Percentiles rank a stretch among this genome's conserved stretches.
phyloP scores from a whole-genome alignment of 106 monocot species.

The Dioscorea dumetorum region DNA sequence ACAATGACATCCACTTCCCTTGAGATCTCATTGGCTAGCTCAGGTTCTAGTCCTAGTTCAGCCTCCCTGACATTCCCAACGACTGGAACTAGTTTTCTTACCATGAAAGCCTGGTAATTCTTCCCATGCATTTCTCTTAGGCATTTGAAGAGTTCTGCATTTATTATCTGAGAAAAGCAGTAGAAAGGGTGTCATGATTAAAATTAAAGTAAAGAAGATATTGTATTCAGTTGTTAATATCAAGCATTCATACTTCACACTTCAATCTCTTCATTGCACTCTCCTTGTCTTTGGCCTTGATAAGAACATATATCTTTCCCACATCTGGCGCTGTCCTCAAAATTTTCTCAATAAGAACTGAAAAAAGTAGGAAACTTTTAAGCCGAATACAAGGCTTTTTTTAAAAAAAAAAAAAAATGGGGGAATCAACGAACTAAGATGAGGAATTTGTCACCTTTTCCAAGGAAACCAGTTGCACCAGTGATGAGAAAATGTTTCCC shows the following conservation, averaged over 20 bases:
- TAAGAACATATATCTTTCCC: conserved; percentile 71
- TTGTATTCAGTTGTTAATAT: background rate
- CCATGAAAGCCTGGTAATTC: conserved; percentile 50
- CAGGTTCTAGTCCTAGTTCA: conserved; percentile 53
- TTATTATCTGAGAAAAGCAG: conserved; percentile 37
- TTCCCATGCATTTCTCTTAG: conserved; percentile 64
- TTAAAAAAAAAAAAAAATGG: background rate
- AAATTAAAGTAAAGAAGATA: background rate
- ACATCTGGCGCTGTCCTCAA: conserved; percentile 62
- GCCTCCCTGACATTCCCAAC: conserved; percentile 59
- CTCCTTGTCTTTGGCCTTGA: conserved; percentile 70
- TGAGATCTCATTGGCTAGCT: conserved; percentile 46
- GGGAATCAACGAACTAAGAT: background rate
- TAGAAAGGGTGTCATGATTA: background rate
- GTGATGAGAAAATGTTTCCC: conserved; percentile 75
- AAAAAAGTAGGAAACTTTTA: background rate
- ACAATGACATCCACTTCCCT: conserved; percentile 69
- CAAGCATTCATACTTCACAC: conserved; percentile 48
- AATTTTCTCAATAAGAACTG: conserved; percentile 97
- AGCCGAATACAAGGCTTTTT: background rate
- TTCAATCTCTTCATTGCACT: conserved; percentile 57
- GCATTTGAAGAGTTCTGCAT: conserved; percentile 55
- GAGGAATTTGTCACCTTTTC: conserved; percentile 48
- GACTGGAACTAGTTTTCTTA: conserved; percentile 74
- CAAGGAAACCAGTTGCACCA: conserved; percentile 94